phyloP scores from a whole-genome alignment of 2,329 filamentous ascomycete genomes.

The Pleochaeta shiraiana region DNA sequence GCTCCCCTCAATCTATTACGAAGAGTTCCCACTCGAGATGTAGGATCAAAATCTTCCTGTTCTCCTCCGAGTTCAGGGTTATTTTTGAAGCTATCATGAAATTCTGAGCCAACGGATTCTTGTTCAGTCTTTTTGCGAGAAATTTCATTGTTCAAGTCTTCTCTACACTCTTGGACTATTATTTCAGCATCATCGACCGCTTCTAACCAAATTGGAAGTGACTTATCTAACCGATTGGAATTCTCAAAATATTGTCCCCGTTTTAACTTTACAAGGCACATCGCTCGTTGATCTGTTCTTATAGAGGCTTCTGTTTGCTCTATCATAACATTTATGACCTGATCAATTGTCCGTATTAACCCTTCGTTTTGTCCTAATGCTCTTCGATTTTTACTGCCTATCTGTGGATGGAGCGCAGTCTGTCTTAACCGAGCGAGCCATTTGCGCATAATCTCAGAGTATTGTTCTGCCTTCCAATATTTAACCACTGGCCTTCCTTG shows the following conservation, averaged over 20 bases:
- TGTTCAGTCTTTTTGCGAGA: constrained; percentile 9
- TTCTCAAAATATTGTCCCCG: constrained; percentile 65
- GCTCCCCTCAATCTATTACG: constrained; percentile 47
- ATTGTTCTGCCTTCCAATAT: constrained; percentile 44
- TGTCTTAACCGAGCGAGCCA: constrained; percentile 65
- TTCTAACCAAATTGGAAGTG: constrained; percentile 46
- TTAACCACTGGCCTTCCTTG: constrained; percentile 38
- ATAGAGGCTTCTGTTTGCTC: constrained; percentile 54
- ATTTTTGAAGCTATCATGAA: constrained; percentile 4
- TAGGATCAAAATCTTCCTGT: constrained; percentile 8
- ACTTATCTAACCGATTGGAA: constrained; percentile 40
- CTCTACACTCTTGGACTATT: constrained; percentile 40
- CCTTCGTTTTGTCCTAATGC: constrained; percentile 39
- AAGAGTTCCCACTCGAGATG: constrained; percentile 29
- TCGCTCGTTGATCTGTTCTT: constrained; percentile 43
- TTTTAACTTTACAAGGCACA: constrained; percentile 40
- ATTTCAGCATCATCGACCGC: constrained; percentile 27
- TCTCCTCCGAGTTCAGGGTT: constrained; percentile 16
- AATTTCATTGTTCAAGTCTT: constrained; percentile 33
- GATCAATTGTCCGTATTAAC: constrained; percentile 58
- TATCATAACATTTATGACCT: constrained; percentile 82
- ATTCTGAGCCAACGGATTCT: not conserved
- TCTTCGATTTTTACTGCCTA: constrained; percentile 44
- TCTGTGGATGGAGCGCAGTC: constrained; percentile 67
- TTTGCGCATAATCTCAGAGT: constrained; percentile 47